phyloP scores from a whole-genome alignment of 2,329 filamentous ascomycete genomes.

The Anthostomella pinea region DNA sequence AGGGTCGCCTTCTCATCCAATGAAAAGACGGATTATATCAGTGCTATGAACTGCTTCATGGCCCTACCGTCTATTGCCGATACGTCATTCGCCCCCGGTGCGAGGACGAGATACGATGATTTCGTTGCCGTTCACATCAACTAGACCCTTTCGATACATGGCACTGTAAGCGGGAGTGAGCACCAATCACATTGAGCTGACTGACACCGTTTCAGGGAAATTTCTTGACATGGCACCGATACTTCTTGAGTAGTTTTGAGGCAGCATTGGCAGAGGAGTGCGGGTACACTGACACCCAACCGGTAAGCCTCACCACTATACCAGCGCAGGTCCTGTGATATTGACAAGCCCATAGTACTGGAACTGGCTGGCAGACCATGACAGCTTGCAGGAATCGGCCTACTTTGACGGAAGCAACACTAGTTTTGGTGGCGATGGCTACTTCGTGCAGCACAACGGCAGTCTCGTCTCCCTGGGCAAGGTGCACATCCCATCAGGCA shows the following conservation, averaged over 20 bases:
- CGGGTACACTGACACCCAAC: constrained; percentile 39
- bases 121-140: constrained; percentile 39
- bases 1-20: constrained; percentile 6
- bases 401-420: constrained; percentile 54
- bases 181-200: background rate
- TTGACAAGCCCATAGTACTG: constrained; percentile 36
- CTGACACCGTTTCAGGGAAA: constrained; percentile 26
- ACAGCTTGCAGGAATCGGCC: constrained; percentile 45
- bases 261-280: constrained; percentile 40
- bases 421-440: constrained; percentile 48
- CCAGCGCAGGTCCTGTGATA: background rate
- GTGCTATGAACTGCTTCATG: constrained; percentile 33
- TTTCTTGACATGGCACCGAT: constrained; percentile 44
- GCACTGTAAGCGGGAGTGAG: constrained; percentile 17
- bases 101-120: constrained; percentile 34
- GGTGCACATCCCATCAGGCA: constrained; percentile 40
- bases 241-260: constrained; percentile 39
- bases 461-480: constrained; percentile 18
- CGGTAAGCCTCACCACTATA: constrained; percentile 13
- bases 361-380: constrained; percentile 49
- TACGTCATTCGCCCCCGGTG: constrained; percentile 28
- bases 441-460: constrained; percentile 23
- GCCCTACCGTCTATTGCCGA: constrained; percentile 32
- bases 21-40: constrained; percentile 26
- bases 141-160: constrained; percentile 30